These are phyloP conservation scores for Fusarium equiseti DNA, from an alignment of 2,329 filamentous ascomycete species.

Conservation along the genomic window DNA sequence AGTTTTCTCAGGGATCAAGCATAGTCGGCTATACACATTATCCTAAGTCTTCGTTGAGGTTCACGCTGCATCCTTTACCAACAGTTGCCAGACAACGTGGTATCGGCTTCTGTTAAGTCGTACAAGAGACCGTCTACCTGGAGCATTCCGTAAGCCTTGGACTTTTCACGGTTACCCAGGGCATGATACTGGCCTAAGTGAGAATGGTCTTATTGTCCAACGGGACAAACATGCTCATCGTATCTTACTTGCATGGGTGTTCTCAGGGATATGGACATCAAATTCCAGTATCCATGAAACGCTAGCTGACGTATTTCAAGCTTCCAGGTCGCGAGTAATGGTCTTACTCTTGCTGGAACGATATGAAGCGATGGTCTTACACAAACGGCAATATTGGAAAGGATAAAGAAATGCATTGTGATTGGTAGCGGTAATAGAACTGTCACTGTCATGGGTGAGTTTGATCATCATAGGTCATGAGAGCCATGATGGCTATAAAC, in stretches of 20 bases:
- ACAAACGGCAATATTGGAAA: neutral
- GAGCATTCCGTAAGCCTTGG: neutral
- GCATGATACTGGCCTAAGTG: neutral
- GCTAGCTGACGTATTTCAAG: neutral
- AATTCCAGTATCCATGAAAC: neutral
- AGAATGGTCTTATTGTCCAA: neutral
- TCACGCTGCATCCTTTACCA: too few relatives aligned
- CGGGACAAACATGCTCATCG: neutral
- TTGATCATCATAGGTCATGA: neutral
- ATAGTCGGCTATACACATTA: too few relatives aligned
- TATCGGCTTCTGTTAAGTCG: too few relatives aligned
- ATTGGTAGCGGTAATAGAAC: neutral
- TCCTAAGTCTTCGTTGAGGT: too few relatives aligned
- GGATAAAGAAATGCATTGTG: neutral
- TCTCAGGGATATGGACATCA: neutral
- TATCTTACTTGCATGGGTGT: neutral
- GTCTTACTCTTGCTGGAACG: neutral
- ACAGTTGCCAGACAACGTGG: too few relatives aligned
- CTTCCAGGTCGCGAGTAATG: neutral
- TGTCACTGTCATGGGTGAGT: neutral
- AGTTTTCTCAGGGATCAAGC: too few relatives aligned
- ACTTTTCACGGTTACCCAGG: neutral
- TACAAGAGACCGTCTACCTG: neutral
- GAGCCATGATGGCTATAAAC: neutral
- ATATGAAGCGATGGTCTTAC: neutral